phyloP scores from a whole-genome alignment of 805 yeast genomes.

The Yarrowia sp. region DNA sequence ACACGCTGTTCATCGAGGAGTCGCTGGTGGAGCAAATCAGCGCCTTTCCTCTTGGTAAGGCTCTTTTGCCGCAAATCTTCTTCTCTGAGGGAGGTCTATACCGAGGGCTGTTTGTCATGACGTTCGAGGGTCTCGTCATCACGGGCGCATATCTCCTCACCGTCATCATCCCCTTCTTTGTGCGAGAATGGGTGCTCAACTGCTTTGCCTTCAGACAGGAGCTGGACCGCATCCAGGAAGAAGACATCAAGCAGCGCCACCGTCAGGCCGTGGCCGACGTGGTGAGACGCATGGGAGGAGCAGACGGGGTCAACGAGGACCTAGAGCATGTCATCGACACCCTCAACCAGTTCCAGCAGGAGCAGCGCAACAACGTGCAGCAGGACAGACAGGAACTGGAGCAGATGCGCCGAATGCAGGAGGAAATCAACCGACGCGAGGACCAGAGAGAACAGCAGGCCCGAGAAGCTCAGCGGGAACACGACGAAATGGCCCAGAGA shows the following conservation, averaged over 20 bases:
- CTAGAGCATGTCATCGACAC: not conserved
- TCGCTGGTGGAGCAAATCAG: conserved; percentile 8
- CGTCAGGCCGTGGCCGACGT: not conserved
- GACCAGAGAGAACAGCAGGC: conserved; percentile 16
- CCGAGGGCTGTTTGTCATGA: conserved; percentile 39
- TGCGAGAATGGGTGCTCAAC: conserved; percentile 50
- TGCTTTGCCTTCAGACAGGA: conserved; percentile 45
- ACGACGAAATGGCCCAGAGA: conserved; percentile 2
- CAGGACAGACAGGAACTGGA: conserved; percentile 10
- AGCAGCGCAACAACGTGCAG: not conserved
- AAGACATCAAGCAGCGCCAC: conserved; percentile 22
- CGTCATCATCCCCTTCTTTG: conserved; percentile 54
- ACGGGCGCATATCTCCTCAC: conserved; percentile 46
- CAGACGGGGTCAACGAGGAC: not conserved
- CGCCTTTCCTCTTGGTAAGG: not conserved
- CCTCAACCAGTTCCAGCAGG: conserved; percentile 8
- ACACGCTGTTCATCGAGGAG: conserved; percentile 21
- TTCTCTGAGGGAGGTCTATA: not conserved
- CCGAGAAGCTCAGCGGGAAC: not conserved
- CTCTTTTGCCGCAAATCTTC: conserved; percentile 7
- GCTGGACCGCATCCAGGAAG: conserved; percentile 40
- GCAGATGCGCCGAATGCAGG: conserved; percentile 29
- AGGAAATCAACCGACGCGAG: conserved; percentile 26
- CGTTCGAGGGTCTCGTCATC: conserved; percentile 48
- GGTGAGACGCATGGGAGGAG: not conserved